Base-by-base conservation (phyloP, 2,329 filamentous ascomycete genomes). In the Verticillium zaregamsianum region DNA sequence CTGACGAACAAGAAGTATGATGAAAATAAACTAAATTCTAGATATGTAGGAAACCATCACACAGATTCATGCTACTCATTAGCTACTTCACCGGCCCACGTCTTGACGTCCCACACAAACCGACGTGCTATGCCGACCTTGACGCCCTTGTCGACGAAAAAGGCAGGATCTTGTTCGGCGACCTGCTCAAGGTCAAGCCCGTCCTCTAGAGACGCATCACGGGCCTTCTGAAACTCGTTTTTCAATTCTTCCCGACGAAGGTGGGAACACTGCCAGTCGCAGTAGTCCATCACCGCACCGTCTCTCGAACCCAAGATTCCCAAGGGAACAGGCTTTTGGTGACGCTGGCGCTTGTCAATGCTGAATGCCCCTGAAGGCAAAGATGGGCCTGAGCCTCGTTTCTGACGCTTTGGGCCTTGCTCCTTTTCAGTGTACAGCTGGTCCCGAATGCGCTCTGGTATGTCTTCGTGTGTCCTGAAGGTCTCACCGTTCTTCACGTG, bases 361-460 rank as follows among this genome's bases (percentile, higher is more conserved):
- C n/a, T 7, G 20, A n/a, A 11, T 25, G 49, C 11, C 20, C 25
- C n/a, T n/a, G n/a, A n/a, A 25, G 25, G 23, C 25, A 8, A 15
- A 25, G 20, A 6, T 25, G 49, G n/a, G 14, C 25, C 49, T n/a
- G 49, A 17, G 49, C 17, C 49, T 7, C n/a, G 49, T 25, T 54
- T 25, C 49, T n/a, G 49, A n/a, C 49, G 49, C 8, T 15, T 54
- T 4, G 45, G 23, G 7, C 59, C 57, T 49, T 65, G 55, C 37
- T 65, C 49, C 15, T 62, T 60, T 60, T 65, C 60, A 32, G 64
- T 59, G 59, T 65, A 65, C 31, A 63, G 39, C 55, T 59, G 52
- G 15, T 39, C 55, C 35, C 58, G 58, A 31, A 63, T 63, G 17
- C 60, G 49, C 49, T 62, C 15, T 25, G 59, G 63, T 25, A 63